Conservation (phyloP, 139 green algal genomes). For the Monoraphidium neglectum region DNA sequence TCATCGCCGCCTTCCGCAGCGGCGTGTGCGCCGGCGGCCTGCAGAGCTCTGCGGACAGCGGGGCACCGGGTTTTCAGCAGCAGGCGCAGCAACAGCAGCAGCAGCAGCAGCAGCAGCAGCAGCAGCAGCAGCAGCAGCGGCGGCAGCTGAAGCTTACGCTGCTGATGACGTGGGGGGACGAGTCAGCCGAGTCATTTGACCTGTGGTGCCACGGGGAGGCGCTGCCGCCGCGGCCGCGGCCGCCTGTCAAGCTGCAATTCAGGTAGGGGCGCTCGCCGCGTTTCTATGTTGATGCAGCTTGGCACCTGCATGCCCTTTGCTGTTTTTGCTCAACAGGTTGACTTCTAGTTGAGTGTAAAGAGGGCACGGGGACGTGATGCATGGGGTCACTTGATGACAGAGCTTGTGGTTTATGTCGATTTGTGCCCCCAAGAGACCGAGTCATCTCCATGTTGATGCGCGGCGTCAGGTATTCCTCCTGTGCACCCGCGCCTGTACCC, state of each 20-base stretch:
- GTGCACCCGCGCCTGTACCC: neutral
- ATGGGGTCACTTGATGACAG: neutral
- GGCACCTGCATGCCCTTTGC: too few species aligned
- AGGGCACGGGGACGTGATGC: neutral
- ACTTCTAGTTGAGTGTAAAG: neutral
- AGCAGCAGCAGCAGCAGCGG: too few species aligned
- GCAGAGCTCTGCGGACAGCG: too few species aligned
- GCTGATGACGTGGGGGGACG: conserved; percentile 50
- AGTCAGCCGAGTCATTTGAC: neutral
- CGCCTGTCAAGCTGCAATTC: conserved; percentile 53
- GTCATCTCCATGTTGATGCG: conserved; percentile 4
- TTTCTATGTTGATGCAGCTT: neutral
- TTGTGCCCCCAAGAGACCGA: neutral
- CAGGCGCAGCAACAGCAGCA: too few species aligned
- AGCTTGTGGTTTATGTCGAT: neutral
- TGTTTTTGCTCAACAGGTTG: neutral
- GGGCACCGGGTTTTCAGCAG: too few species aligned
- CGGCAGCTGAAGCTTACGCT: conserved; percentile 46
- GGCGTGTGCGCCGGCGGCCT: too few species aligned
- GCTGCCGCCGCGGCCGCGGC: conserved; percentile 40
- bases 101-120: too few species aligned
- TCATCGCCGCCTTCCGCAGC: too few species aligned
- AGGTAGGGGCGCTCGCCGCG: neutral
- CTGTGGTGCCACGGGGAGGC: conserved; percentile 46
- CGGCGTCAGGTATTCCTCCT: neutral